These are phyloP conservation scores for Colletotrichum camelliae DNA, from an alignment of 2,329 filamentous ascomycete genomes.

Conservation along the genomic window DNA sequence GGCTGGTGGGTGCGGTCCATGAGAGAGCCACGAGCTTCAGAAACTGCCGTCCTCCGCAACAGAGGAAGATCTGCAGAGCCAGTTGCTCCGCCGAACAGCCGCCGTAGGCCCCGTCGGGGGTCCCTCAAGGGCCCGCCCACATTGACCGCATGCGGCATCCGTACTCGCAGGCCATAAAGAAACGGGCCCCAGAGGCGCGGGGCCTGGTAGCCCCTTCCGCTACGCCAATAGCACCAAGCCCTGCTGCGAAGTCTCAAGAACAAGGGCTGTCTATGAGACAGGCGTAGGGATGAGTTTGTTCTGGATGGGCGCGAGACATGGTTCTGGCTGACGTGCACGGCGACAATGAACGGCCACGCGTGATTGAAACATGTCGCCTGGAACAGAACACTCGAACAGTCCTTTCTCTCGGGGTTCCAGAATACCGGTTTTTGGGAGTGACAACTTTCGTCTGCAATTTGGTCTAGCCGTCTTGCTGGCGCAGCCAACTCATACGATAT, in stretches of 20 bases:
- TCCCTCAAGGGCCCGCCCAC: neutral
- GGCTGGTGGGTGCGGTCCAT: neutral
- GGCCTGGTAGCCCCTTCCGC: neutral
- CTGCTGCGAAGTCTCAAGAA: neutral
- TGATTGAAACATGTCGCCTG: neutral
- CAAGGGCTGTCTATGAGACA: constrained; percentile 1
- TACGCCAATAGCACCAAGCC: neutral
- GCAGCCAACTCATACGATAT: neutral
- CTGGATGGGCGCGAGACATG: constrained; percentile 9
- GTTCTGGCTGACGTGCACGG: neutral
- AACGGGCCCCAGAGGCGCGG: neutral
- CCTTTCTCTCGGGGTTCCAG: neutral
- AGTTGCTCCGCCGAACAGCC: neutral
- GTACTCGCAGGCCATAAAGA: neutral
- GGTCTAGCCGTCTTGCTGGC: neutral
- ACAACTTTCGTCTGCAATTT: neutral
- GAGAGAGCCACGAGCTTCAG: neutral
- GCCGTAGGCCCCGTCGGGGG: neutral
- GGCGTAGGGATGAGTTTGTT: neutral
- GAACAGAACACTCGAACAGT: neutral
- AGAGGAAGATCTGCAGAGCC: neutral
- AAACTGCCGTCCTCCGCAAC: neutral
- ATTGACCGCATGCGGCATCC: neutral
- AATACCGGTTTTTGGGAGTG: neutral
- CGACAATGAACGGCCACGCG: neutral